Percentiles rank a stretch among this genome's conserved stretches.
phyloP scores from a whole-genome alignment of 306 rosid genomes.

The Coriaria nepalensis region DNA sequence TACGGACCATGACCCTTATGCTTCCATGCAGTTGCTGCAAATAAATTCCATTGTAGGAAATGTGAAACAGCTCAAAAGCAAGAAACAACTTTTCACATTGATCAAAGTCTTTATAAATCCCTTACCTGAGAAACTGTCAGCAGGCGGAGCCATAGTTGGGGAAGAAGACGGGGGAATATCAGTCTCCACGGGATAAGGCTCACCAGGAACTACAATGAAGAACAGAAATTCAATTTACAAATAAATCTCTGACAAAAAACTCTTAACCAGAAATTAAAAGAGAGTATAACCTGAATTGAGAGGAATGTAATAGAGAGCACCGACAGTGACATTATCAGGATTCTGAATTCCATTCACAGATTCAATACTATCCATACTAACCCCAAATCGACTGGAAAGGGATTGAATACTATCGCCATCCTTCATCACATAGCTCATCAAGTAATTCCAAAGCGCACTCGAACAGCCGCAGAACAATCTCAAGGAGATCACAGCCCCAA shows the following conservation, averaged over 20 bases:
- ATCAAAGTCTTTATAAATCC: not conserved
- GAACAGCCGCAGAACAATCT: conserved; percentile 88
- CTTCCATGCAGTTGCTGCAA: conserved; percentile 38
- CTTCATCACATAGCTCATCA: conserved; percentile 80
- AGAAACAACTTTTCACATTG: conserved; percentile 3
- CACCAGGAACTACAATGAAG: conserved; percentile 73
- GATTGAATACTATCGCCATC: conserved; percentile 75
- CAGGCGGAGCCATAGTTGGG: conserved; percentile 49
- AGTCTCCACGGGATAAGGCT: conserved; percentile 54
- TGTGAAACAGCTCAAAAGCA: conserved; percentile 7
- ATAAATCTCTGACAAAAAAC: too few relatives aligned
- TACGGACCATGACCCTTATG: conserved; percentile 63
- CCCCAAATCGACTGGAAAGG: conserved; percentile 86
- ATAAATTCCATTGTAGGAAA: conserved; percentile 1
- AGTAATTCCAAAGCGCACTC: conserved; percentile 78
- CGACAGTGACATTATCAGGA: conserved; percentile 79
- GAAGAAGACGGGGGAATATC: conserved; percentile 41
- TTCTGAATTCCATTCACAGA: conserved; percentile 50
- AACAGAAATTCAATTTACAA: conserved; percentile 2
- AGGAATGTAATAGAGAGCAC: conserved; percentile 78
- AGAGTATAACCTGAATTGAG: conserved; percentile 93
- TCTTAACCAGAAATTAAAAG: too few relatives aligned
- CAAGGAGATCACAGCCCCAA: conserved; percentile 69
- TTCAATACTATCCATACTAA: conserved; percentile 92
- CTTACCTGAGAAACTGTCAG: conserved; percentile 41